phyloP scores from a whole-genome alignment of 108 stramenopile species.

The Skeletonema grethae region DNA sequence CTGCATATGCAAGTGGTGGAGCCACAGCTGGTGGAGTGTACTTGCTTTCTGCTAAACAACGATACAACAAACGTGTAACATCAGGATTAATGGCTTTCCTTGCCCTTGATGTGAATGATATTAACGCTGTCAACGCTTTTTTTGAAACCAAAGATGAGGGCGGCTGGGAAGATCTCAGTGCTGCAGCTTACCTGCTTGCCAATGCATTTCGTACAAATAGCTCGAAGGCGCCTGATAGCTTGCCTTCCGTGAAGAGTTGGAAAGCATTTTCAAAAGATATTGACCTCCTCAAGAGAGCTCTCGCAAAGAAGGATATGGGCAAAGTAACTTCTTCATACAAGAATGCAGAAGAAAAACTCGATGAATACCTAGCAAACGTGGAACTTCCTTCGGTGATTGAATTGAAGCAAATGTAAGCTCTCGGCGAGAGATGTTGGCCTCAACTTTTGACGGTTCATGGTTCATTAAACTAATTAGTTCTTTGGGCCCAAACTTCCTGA shows the following conservation, averaged over 20 bases:
- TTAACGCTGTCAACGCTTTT: conserved; percentile 55
- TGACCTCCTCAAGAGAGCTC: conserved; percentile 54
- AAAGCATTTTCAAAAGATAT: conserved; percentile 77
- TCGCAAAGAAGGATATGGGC: conserved; percentile 66
- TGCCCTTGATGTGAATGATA: conserved; percentile 50
- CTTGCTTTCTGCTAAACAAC: conserved; percentile 82
- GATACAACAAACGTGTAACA: conserved; percentile 85
- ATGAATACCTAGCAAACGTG: conserved; percentile 69
- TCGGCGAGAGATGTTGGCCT: background rate
- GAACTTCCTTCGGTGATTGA: conserved; percentile 65
- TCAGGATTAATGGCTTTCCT: conserved; percentile 68
- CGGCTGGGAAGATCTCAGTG: conserved; percentile 74
- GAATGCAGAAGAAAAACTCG: conserved; percentile 56
- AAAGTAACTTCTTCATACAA: conserved; percentile 55
- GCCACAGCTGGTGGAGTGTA: conserved; percentile 88
- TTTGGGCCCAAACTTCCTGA: background rate
- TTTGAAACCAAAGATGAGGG: conserved; percentile 68
- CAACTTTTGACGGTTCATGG: background rate
- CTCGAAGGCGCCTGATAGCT: conserved; percentile 62
- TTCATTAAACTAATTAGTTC: background rate
- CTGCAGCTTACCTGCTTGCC: conserved; percentile 69
- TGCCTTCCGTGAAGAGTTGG: conserved; percentile 77
- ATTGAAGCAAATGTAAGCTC: conserved; percentile 23
- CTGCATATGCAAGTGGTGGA: conserved; percentile 72
- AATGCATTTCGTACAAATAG: conserved; percentile 79